Conservation (phyloP, 371 early-diverging fungal species). For the Apophysomyces ossiformis region DNA sequence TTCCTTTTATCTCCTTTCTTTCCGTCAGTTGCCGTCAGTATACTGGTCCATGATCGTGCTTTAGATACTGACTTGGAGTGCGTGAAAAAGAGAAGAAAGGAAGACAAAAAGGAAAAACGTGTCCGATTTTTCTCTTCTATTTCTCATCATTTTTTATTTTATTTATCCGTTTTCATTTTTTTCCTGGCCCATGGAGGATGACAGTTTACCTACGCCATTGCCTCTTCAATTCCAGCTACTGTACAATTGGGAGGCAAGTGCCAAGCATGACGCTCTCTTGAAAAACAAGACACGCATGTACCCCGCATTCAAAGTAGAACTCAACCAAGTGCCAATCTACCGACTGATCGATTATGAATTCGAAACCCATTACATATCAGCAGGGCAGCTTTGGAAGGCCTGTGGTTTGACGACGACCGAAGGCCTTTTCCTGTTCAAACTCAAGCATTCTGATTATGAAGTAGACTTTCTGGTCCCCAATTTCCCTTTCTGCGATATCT, state of each 20-base stretch:
- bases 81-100: neutral
- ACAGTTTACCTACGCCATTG: conserved; percentile 9
- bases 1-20: too few species aligned
- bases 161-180: neutral
- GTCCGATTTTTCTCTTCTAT: too few species aligned
- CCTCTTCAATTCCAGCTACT: conserved; percentile 41
- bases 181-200: neutral
- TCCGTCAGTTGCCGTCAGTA: too few species aligned
- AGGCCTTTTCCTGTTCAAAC: conserved; percentile 46
- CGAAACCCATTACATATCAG: conserved; percentile 41
- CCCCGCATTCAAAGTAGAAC: conserved; percentile 37
- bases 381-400: conserved; percentile 47
- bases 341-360: conserved; percentile 43
- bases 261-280: conserved; percentile 18
- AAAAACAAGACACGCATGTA: conserved; percentile 38
- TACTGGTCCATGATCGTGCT: neutral
- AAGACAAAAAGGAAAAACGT: too few species aligned
- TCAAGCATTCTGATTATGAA: conserved; percentile 35
- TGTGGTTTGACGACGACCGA: conserved; percentile 48
- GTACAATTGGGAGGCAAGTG: conserved; percentile 36
- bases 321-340: conserved; percentile 39
- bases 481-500: conserved; percentile 52
- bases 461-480: conserved; percentile 42
- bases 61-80: neutral
- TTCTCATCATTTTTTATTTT: neutral